Base-by-base conservation (phyloP, 2,329 filamentous ascomycete species). In the Pleomassaria siparia region DNA sequence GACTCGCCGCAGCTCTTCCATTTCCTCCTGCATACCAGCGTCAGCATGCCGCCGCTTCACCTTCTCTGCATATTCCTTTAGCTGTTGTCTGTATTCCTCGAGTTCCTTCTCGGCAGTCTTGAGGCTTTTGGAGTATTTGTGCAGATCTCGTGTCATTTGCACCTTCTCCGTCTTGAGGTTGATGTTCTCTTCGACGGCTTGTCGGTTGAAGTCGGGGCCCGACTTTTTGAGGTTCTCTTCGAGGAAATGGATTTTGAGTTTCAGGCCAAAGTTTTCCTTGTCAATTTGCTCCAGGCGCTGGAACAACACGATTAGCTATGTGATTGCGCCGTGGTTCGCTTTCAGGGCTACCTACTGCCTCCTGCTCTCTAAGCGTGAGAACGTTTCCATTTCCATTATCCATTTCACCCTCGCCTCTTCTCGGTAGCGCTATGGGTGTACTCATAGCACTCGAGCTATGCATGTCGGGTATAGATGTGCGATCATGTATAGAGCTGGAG, bases 251-350 rank as follows among this genome's bases (percentile, higher is more conserved):
- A 97, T 96, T 72, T 96, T 96, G 59, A 97, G 81, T 72, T 97
- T 97, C 44, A 99, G 79, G 20, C 90, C 90, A 67, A 97, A 99
- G 66, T 99, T 99, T 66, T 97, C 94, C 76, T 99, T 99, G 67
- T 96, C 91, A 60, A 99, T 92, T 65, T 89, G 89, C 74, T 96
- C 89, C 59, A 99, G 92, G 57, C 84, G 83, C 78, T 83, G 20
- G n/a, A 13, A 11, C 40, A 11, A n/a, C 56, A 44, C 54, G 53
- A n/a, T 56, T 41, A 46, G 55, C 25, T 50, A 28, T 12, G 24
- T 25, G 24, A 22, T 26, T 33, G 29, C 8, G 4, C 18, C 24
- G 16, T 26, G 26, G 18, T 16, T 18, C 26, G 7, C 21, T 25
- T 4, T 44, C 4, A 22, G 13, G 4, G 15, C 9, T 10, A 69